phyloP scores from a whole-genome alignment of 1,284 basidiomycete species.

The Naganishia albida region DNA sequence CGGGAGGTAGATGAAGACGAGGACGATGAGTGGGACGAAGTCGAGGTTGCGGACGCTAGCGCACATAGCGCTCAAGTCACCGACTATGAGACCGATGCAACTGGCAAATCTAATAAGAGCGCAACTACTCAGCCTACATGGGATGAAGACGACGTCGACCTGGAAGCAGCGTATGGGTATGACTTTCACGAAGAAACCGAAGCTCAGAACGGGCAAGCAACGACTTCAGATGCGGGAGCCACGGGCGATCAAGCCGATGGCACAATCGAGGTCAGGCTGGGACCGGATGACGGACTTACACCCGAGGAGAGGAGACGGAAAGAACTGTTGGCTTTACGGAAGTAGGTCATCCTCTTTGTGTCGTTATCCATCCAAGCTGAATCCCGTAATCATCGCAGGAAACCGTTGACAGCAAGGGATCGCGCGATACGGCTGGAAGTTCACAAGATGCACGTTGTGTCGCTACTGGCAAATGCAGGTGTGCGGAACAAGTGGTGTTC shows the following conservation, averaged over 20 bases:
- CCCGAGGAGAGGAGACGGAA: conserved; percentile 20
- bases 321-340: conserved; percentile 24
- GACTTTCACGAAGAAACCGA: conserved; percentile 28
- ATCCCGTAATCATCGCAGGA: conserved; percentile 37
- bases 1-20: conserved; percentile 28
- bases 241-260: background rate
- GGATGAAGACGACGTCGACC: conserved; percentile 25
- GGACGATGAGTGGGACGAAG: conserved; percentile 34
- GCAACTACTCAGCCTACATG: conserved; percentile 10
- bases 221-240: background rate
- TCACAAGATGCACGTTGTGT: conserved; percentile 83
- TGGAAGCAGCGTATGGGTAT: conserved; percentile 32
- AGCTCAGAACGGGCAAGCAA: conserved; percentile 4
- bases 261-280: conserved; percentile 29
- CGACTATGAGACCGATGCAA: conserved; percentile 31
- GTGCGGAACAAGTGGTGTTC: conserved; percentile 84
- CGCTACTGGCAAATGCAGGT: conserved; percentile 72
- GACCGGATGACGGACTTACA: conserved; percentile 26
- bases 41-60: conserved; percentile 19
- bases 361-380: background rate
- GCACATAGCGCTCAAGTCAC: conserved; percentile 8
- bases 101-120: conserved; percentile 12
- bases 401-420: conserved; percentile 58
- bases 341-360: conserved; percentile 4
- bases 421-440: conserved; percentile 71